These are phyloP conservation scores for Fusarium transvaalense DNA, from an alignment of 2,329 filamentous ascomycete species.

Conservation along the genomic window DNA sequence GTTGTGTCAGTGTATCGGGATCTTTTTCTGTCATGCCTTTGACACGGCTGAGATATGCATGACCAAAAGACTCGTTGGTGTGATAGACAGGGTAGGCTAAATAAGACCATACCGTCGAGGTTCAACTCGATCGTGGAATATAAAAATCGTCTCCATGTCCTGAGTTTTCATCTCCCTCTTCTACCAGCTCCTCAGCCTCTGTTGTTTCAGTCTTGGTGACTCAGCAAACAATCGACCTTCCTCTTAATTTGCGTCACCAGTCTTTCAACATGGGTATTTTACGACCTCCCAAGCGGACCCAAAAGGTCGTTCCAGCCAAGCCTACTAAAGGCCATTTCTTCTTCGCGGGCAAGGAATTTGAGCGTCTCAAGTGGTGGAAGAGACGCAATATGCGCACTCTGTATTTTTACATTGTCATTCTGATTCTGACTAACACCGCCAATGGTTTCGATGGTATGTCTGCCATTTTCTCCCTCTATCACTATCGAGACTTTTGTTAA, in stretches of 20 bases:
- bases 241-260: not conserved
- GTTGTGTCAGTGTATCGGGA: not conserved
- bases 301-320: constrained; percentile 23
- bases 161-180: not conserved
- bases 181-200: not conserved
- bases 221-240: not conserved
- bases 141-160: constrained; percentile 1
- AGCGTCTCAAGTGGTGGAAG: constrained; percentile 21
- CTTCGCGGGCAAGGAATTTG: constrained; percentile 23
- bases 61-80: not conserved
- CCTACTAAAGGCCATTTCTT: constrained; percentile 20
- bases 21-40: not conserved
- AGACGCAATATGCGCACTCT: constrained; percentile 10
- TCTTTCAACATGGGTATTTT: constrained; percentile 15
- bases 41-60: not conserved
- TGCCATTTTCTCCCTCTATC: accelerated
- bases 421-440: constrained; percentile 23
- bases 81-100: not conserved
- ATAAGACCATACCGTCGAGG: not conserved
- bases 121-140: not conserved
- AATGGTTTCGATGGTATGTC: constrained; percentile 24
- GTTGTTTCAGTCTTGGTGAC: not conserved
- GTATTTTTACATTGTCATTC: constrained; percentile 19
- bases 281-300: constrained; percentile 18
- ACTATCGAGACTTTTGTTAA: accelerated